These are phyloP conservation scores for Dothistroma pini DNA, from an alignment of 2,329 filamentous ascomycete species.

Conservation along the genomic window DNA sequence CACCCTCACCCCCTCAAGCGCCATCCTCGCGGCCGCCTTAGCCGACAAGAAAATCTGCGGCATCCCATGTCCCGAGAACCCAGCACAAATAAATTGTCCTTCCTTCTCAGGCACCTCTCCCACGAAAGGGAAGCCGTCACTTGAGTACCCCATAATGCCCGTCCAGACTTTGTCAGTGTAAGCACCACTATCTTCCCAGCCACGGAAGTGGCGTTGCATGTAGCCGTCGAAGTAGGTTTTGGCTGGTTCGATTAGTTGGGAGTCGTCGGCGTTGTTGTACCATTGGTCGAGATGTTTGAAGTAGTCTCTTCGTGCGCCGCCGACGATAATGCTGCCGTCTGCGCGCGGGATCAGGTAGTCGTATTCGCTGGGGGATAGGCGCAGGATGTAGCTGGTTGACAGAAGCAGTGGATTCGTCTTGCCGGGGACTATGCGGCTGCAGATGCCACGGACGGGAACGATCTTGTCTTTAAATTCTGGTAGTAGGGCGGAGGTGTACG, in stretches of 20 bases:
- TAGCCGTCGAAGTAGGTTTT: constrained; percentile 47
- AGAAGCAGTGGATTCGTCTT: constrained; percentile 25
- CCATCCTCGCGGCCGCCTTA: constrained; percentile 21
- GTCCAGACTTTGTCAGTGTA: constrained; percentile 42
- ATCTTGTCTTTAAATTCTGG: constrained; percentile 35
- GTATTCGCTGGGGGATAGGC: constrained; percentile 21
- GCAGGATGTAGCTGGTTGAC: constrained; percentile 28
- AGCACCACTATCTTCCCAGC: constrained; percentile 45
- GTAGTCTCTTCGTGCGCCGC: constrained; percentile 37
- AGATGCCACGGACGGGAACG: constrained; percentile 44
- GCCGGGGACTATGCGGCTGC: constrained; percentile 36
- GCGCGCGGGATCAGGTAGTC: constrained; percentile 45
- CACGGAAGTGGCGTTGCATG: constrained; percentile 48
- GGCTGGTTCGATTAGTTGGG: constrained; percentile 42
- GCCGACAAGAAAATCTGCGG: constrained; percentile 24
- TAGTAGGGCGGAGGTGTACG: constrained; percentile 29
- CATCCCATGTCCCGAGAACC: constrained; percentile 27
- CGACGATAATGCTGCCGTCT: constrained; percentile 47
- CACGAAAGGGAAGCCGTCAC: constrained; percentile 24
- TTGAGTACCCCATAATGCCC: constrained; percentile 36
- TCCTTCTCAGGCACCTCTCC: constrained; percentile 23
- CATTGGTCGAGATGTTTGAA: constrained; percentile 36
- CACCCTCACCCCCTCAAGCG: constrained; percentile 9
- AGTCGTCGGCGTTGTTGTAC: constrained; percentile 48
- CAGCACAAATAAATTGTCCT: constrained; percentile 25